Percentiles rank a stretch among this genome's conserved stretches.
These are phyloP conservation scores for Ogataea neopini DNA, from an alignment of 805 yeast species.

Conservation along the genomic window DNA sequence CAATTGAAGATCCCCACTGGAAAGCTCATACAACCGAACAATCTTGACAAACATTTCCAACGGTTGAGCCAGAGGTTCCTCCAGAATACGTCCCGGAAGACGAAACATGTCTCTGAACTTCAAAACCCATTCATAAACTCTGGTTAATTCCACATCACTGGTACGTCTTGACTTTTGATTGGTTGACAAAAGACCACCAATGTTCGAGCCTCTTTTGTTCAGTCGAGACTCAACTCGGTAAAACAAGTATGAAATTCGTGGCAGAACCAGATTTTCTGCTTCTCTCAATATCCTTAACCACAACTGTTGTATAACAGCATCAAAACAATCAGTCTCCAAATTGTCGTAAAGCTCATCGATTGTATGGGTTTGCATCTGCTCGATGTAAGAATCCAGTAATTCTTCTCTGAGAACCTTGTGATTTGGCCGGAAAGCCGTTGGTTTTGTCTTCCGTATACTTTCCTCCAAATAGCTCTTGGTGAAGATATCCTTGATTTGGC, in stretches of 20 bases:
- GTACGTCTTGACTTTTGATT: conserved; percentile 21
- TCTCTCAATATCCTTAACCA: conserved; percentile 75
- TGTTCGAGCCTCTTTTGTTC: conserved; percentile 19
- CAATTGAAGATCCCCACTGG: conserved; percentile 17
- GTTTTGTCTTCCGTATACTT: conserved; percentile 26
- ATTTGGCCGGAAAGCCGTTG: conserved; percentile 19
- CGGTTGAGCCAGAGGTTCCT: conserved; percentile 21
- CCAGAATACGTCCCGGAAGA: conserved; percentile 28
- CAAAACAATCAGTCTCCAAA: conserved; percentile 34
- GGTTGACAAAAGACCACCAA: conserved; percentile 11
- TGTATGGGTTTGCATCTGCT: conserved; percentile 25
- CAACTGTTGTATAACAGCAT: conserved; percentile 44
- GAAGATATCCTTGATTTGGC: conserved; percentile 54
- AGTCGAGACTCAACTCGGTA: conserved; percentile 27
- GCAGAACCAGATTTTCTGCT: conserved; percentile 73
- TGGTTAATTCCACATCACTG: conserved; percentile 25
- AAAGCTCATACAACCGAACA: conserved; percentile 18
- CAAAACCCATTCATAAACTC: conserved; percentile 35
- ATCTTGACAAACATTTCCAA: conserved; percentile 25
- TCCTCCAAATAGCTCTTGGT: conserved; percentile 29
- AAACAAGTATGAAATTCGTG: conserved; percentile 55
- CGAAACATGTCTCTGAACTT: conserved; percentile 32
- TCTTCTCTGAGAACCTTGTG: conserved; percentile 27
- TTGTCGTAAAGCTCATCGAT: conserved; percentile 31
- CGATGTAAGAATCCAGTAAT: conserved; percentile 25